phyloP scores from a whole-genome alignment of 805 yeast species.

The Maudiozyma pseudohumilis region DNA sequence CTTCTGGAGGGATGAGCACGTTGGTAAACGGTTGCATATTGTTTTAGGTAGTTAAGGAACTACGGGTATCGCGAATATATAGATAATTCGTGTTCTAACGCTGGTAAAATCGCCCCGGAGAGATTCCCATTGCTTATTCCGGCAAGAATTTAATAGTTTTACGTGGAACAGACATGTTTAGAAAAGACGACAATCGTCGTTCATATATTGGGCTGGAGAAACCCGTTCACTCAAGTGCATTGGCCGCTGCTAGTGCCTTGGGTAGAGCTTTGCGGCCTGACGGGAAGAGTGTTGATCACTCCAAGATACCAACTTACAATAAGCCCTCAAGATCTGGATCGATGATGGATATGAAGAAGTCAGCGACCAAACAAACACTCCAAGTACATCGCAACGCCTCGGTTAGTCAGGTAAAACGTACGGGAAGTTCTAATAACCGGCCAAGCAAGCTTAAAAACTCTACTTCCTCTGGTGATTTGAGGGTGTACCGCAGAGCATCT shows the following conservation, averaged over 20 bases:
- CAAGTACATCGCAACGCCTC: not conserved
- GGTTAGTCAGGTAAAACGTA: no score
- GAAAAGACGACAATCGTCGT: constrained; percentile 2
- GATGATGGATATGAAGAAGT: constrained; percentile 5
- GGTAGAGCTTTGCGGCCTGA: constrained; percentile 36
- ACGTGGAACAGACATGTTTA: constrained; percentile 8
- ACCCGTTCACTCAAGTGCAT: constrained; percentile 39
- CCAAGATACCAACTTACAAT: constrained; percentile 19
- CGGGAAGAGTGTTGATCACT: constrained; percentile 20
- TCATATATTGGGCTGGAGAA: constrained; percentile 3
- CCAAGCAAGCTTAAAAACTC: not conserved
- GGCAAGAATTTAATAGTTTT: no score
- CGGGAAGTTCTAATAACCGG: no score
- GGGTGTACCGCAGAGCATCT: constrained; percentile 8
- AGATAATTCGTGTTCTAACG: no score
- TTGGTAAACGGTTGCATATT: no score
- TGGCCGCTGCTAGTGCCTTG: constrained; percentile 54
- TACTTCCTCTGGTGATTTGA: not conserved
- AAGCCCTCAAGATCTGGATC: constrained; percentile 13
- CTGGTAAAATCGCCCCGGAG: no score
- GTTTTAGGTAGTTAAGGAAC: no score
- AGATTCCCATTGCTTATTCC: no score
- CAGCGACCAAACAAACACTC: constrained; percentile 1
- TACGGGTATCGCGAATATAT: no score
- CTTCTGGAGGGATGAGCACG: no score